Percentiles rank a stretch among this genome's conserved stretches.
phyloP scores from a whole-genome alignment of 257 asterid genomes.

The Henckelia pumila region DNA sequence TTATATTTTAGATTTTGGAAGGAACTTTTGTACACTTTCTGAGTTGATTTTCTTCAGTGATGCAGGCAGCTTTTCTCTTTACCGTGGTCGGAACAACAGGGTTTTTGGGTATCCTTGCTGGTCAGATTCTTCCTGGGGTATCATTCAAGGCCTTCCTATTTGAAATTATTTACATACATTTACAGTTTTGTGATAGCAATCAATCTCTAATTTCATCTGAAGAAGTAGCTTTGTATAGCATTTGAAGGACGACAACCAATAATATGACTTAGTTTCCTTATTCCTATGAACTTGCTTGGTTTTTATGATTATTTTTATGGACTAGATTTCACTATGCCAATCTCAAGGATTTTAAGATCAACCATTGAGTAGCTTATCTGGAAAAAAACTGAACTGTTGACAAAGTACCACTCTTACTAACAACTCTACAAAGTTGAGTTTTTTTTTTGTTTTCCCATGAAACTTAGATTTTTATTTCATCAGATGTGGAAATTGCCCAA shows the following conservation, averaged over 20 bases:
- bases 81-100: slow-evolving; percentile 94
- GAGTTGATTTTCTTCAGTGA: slow-evolving; percentile 74
- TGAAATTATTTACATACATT: slow-evolving; percentile 16
- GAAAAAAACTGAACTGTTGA: too few relatives aligned
- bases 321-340: background rate
- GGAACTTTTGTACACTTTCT: slow-evolving; percentile 30
- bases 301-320: too few relatives aligned
- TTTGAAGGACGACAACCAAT: background rate
- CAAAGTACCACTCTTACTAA: too few relatives aligned
- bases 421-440: too few relatives aligned
- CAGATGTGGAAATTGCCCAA: too few relatives aligned
- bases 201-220: background rate
- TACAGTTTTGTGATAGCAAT: slow-evolving; percentile 1
- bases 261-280: background rate
- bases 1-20: slow-evolving; percentile 1
- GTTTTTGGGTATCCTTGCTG: slow-evolving; percentile 72
- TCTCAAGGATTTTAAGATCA: too few relatives aligned
- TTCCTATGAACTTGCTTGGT: background rate
- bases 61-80: slow-evolving; percentile 97
- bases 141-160: slow-evolving; percentile 23
- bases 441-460: too few relatives aligned
- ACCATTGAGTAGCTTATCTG: too few relatives aligned
- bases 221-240: background rate
- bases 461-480: too few relatives aligned
- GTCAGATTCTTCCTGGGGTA: slow-evolving; percentile 98